phyloP scores from a whole-genome alignment of 1,139 yeast genomes.

The Lodderomyces jiufengensis region DNA sequence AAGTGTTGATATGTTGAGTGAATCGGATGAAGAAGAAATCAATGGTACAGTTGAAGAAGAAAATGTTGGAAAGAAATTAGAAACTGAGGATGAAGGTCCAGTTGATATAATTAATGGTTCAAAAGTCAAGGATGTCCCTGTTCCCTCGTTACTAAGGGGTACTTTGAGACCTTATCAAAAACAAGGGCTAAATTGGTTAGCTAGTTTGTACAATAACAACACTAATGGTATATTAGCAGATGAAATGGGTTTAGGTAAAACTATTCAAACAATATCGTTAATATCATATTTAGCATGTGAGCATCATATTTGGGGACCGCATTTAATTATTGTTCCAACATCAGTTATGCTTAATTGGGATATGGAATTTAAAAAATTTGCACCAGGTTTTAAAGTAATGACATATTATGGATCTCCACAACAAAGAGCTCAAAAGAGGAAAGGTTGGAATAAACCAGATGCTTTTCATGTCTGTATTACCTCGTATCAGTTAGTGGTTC shows the following conservation, averaged over 20 bases:
- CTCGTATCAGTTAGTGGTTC: constrained; percentile 92
- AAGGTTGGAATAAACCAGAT: constrained; percentile 97
- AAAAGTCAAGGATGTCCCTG: constrained; percentile 64
- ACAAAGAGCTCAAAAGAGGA: constrained; percentile 91
- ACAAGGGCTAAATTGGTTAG: constrained; percentile 96
- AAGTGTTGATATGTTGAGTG: constrained; percentile 15
- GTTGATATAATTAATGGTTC: constrained; percentile 35
- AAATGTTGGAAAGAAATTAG: constrained; percentile 21
- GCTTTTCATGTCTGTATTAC: constrained; percentile 97
- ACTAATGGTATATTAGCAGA: constrained; percentile 98
- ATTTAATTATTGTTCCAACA: constrained; percentile 93
- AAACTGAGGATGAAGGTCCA: constrained; percentile 23
- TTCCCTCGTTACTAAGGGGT: constrained; percentile 72
- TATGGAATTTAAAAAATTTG: constrained; percentile 97
- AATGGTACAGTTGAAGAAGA: constrained; percentile 13
- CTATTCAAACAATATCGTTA: constrained; percentile 91
- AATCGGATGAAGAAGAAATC: constrained; percentile 19
- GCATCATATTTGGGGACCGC: constrained; percentile 97
- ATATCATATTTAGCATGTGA: constrained; percentile 88
- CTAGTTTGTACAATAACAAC: constrained; percentile 84
- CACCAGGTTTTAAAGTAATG: constrained; percentile 94
- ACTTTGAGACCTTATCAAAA: constrained; percentile 87
- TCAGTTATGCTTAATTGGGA: constrained; percentile 99
- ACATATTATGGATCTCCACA: constrained; percentile 98
- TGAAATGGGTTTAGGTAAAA: constrained; percentile 98